Conservation (phyloP, 192 early-diverging fungal species). For the Podila epicladia region DNA sequence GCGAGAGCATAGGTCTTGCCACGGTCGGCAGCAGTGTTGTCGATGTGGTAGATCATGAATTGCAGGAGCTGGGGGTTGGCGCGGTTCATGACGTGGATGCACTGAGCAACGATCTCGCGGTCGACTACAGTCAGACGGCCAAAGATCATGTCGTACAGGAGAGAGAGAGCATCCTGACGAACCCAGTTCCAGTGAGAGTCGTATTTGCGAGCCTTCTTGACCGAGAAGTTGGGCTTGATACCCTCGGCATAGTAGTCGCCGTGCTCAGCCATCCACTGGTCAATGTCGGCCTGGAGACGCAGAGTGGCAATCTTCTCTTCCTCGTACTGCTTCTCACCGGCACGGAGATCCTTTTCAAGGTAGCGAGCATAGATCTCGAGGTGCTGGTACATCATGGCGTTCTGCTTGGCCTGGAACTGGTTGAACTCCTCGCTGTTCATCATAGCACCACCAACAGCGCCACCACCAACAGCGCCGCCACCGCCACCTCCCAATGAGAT, state of each 20-base stretch:
- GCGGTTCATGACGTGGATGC: constrained; percentile 93
- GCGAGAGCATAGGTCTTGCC: constrained; percentile 88
- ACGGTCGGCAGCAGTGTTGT: constrained; percentile 76
- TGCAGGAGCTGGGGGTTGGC: constrained; percentile 79
- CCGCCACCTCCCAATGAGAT: constrained; percentile 69
- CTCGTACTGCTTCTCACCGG: constrained; percentile 69
- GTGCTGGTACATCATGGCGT: constrained; percentile 75
- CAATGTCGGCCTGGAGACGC: constrained; percentile 83
- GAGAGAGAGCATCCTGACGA: constrained; percentile 84
- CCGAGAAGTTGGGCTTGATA: constrained; percentile 86
- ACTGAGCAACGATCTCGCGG: constrained; percentile 91
- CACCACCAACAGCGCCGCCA: constrained; percentile 61
- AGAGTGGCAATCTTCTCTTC: constrained; percentile 71
- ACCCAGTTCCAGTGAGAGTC: constrained; percentile 99
- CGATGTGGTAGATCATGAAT: constrained; percentile 90
- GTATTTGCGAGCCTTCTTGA: constrained; percentile 87
- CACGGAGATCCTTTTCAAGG: constrained; percentile 83
- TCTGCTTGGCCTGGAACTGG: constrained; percentile 77
- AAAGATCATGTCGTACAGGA: constrained; percentile 95
- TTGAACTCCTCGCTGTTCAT: constrained; percentile 93
- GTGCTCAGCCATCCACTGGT: constrained; percentile 92
- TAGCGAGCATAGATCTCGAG: constrained; percentile 84
- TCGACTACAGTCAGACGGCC: constrained; percentile 88
- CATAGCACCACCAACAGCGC: constrained; percentile 60
- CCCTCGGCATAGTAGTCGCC: constrained; percentile 91